These are phyloP conservation scores for Myxozyma geophila DNA, from an alignment of 805 yeast genomes.

Conservation along the genomic window DNA sequence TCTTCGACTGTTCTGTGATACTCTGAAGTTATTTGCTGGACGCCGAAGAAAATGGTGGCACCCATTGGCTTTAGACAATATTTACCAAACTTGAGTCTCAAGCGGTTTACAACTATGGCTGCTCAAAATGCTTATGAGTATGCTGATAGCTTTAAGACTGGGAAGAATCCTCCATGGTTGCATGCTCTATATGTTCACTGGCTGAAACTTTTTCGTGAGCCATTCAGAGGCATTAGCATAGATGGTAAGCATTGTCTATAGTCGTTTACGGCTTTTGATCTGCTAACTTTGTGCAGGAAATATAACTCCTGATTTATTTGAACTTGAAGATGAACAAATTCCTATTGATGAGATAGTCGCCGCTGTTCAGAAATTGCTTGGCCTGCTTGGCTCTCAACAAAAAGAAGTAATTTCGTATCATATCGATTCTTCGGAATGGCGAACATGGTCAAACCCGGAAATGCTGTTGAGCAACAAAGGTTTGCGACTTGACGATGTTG, in stretches of 20 bases:
- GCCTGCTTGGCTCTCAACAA: background rate
- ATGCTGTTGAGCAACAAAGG: slow-evolving; percentile 9
- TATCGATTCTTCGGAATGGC: slow-evolving; percentile 18
- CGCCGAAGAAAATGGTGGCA: too few species aligned
- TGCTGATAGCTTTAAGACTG: background rate
- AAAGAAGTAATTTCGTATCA: background rate
- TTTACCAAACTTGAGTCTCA: slow-evolving; percentile 1
- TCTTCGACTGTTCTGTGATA: too few species aligned
- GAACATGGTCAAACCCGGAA: slow-evolving; percentile 15
- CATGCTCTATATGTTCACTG: slow-evolving; percentile 10
- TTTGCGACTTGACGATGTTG: slow-evolving; percentile 2
- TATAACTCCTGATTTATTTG: background rate
- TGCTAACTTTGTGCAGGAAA: too few species aligned
- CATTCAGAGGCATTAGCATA: slow-evolving; percentile 8
- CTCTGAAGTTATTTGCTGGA: too few species aligned
- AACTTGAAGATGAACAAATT: background rate
- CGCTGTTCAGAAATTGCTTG: background rate
- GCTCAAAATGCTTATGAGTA: slow-evolving; percentile 10
- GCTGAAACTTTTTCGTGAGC: slow-evolving; percentile 6
- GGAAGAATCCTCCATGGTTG: slow-evolving; percentile 4
- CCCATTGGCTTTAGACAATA: slow-evolving; percentile 4
- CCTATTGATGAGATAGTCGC: slow-evolving; percentile 8
- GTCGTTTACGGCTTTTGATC: too few species aligned
- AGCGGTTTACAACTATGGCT: slow-evolving; percentile 3
- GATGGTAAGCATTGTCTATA: too few species aligned